Evolutionary conservation across 495 filamentous ascomycete species (phyloP).

Genomic region (Podospora australis): DNA sequence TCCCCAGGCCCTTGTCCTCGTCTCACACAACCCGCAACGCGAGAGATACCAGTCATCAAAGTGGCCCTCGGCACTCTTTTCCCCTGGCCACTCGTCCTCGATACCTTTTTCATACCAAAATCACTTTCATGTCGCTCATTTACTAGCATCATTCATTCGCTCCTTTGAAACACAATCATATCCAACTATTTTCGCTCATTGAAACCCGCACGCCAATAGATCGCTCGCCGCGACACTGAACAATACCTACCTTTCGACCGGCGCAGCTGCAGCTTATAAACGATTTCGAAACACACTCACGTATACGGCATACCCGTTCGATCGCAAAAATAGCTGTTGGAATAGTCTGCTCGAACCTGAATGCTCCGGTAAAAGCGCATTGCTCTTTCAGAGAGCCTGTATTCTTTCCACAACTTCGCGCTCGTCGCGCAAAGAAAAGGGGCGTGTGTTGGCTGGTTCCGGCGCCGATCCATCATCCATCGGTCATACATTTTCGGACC

Average conservation of each 20-base stretch:
- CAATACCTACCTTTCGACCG: constrained; percentile 4
- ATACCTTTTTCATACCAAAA: constrained; percentile 20
- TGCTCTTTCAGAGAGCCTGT: constrained; percentile 30
- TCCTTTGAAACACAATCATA: constrained; percentile 19
- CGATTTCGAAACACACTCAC: no score
- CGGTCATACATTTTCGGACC: no score
- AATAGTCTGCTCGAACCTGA: constrained; percentile 11
- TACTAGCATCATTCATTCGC: constrained; percentile 26
- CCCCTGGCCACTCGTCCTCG: constrained; percentile 10
- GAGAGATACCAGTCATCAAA: constrained; percentile 10
- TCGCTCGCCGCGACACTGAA: constrained; percentile 8
- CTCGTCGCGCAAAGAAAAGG: constrained; percentile 12
- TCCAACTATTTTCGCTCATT: constrained; percentile 19
- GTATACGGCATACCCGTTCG: no score
- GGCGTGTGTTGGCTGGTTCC: constrained; percentile 3
- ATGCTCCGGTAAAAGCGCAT: constrained; percentile 30
- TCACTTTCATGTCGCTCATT: constrained; percentile 32
- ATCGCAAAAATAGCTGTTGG: not conserved
- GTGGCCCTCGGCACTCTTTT: not conserved
- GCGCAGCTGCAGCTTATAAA: not conserved
- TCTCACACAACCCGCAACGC: constrained; percentile 14
- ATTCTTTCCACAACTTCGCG: constrained; percentile 7
- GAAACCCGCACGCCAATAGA: constrained; percentile 5
- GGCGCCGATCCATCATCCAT: constrained; percentile 2
- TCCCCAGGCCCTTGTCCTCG: constrained; percentile 10